Evolutionary conservation across 225 moss, liverwort and hornwort species (phyloP).

Genomic region (Pseudisothecium myosuroides): DNA sequence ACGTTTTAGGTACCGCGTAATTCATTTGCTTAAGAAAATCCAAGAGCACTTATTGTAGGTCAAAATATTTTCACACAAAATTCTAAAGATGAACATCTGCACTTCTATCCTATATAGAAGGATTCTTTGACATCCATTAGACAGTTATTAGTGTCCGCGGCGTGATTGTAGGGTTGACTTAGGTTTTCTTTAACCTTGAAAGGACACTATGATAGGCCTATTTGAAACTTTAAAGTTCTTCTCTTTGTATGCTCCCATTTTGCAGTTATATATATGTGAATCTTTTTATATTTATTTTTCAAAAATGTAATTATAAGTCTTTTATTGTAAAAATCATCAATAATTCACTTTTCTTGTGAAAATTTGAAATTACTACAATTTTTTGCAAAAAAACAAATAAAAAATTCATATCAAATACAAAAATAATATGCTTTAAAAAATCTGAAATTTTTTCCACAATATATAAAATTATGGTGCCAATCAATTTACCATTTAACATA

Average conservation of each 20-base stretch:
- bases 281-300: not conserved
- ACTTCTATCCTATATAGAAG: too few relatives aligned
- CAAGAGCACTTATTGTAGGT: too few relatives aligned
- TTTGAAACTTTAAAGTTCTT: not conserved
- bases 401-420: not conserved
- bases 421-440: not conserved
- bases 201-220: not conserved
- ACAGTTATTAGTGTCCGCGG: too few relatives aligned
- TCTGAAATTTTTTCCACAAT: not conserved
- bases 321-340: not conserved
- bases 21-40: too few relatives aligned
- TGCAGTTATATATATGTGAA: not conserved
- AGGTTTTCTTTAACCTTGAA: not conserved
- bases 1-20: too few relatives aligned
- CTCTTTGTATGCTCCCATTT: not conserved
- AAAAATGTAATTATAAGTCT: not conserved
- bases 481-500: rapidly evolving
- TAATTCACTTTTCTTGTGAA: not conserved
- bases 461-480: rapidly evolving
- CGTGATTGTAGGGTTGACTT: too few relatives aligned
- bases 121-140: too few relatives aligned
- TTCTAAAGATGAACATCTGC: too few relatives aligned
- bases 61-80: too few relatives aligned
- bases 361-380: not conserved
- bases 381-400: not conserved